These are phyloP conservation scores for Pleurotus djamor DNA, from an alignment of 768 basidiomycete genomes.

Conservation along the genomic window DNA sequence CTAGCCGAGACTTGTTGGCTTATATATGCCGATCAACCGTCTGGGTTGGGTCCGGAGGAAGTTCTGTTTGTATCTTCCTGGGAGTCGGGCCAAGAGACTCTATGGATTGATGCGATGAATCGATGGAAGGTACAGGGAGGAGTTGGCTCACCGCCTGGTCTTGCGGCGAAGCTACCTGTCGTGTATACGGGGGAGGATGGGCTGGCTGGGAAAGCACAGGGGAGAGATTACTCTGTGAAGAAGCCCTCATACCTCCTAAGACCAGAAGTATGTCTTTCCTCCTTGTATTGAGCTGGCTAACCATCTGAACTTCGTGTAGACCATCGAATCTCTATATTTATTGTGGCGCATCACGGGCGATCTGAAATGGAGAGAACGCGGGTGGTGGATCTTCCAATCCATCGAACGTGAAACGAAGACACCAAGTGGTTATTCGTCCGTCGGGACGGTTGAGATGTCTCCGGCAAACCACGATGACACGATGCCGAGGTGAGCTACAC, in stretches of 20 bases:
- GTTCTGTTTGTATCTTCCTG: conserved; percentile 32
- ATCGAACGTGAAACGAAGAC: conserved; percentile 62
- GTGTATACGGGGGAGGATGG: conserved; percentile 27
- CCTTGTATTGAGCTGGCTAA: not conserved
- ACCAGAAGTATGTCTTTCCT: conserved; percentile 53
- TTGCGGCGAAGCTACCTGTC: conserved; percentile 40
- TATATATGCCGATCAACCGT: conserved; percentile 68
- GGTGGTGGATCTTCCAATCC: conserved; percentile 70
- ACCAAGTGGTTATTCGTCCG: conserved; percentile 55
- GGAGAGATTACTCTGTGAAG: conserved; percentile 55
- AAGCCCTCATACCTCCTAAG: conserved; percentile 55
- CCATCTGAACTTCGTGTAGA: conserved; percentile 33
- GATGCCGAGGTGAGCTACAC: conserved; percentile 71
- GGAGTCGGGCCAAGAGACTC: conserved; percentile 16
- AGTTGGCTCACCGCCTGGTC: conserved; percentile 50
- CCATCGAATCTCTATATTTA: conserved; percentile 73
- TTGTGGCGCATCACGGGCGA: conserved; percentile 73
- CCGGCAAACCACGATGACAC: conserved; percentile 41
- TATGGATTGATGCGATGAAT: conserved; percentile 48
- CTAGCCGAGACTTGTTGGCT: conserved; percentile 71
- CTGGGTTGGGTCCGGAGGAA: conserved; percentile 69
- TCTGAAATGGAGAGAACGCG: conserved; percentile 64
- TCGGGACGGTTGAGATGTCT: conserved; percentile 43
- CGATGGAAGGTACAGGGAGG: conserved; percentile 47
- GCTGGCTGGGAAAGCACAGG: conserved; percentile 16